phyloP scores from a whole-genome alignment of 805 yeast species.

The Saccharomycopsis fermentans region DNA sequence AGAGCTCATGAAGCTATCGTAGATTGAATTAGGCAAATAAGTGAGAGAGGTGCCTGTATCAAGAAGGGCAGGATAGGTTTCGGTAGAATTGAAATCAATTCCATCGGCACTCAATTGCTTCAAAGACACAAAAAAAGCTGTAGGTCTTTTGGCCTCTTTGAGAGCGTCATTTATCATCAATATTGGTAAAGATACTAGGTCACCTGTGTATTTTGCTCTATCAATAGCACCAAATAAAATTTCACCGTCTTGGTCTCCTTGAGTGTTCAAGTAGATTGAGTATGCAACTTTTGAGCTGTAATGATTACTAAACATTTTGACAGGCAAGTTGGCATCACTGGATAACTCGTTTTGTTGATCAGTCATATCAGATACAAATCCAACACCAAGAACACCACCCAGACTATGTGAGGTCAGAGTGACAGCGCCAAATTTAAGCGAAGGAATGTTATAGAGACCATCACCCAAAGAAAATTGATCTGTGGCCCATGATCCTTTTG shows the following conservation, averaged over 20 bases:
- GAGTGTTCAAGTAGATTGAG: constrained; percentile 45
- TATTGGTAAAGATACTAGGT: constrained; percentile 26
- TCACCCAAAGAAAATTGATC: constrained; percentile 16
- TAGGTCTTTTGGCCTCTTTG: constrained; percentile 28
- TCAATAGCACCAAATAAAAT: constrained; percentile 35
- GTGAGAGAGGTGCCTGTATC: constrained; percentile 36
- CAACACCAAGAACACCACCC: constrained; percentile 53
- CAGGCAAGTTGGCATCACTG: constrained; percentile 44
- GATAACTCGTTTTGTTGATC: constrained; percentile 50
- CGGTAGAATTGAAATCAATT: constrained; percentile 18
- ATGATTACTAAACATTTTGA: constrained; percentile 47
- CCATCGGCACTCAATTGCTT: not conserved
- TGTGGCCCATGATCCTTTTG: constrained; percentile 37
- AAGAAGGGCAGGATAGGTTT: constrained; percentile 30
- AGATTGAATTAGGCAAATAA: constrained; percentile 30
- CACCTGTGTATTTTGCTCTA: constrained; percentile 28
- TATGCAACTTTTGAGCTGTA: constrained; percentile 29
- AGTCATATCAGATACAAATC: constrained; percentile 52
- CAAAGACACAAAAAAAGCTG: constrained; percentile 21
- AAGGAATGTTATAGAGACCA: not conserved
- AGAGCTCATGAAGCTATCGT: not conserved
- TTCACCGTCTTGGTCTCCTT: constrained; percentile 22
- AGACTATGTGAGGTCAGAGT: constrained; percentile 8
- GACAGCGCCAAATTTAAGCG: constrained; percentile 1
- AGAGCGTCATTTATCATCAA: constrained; percentile 33